These are phyloP conservation scores for Backusella mclennaniae DNA, from an alignment of 192 early-diverging fungal species.

Conservation along the genomic window DNA sequence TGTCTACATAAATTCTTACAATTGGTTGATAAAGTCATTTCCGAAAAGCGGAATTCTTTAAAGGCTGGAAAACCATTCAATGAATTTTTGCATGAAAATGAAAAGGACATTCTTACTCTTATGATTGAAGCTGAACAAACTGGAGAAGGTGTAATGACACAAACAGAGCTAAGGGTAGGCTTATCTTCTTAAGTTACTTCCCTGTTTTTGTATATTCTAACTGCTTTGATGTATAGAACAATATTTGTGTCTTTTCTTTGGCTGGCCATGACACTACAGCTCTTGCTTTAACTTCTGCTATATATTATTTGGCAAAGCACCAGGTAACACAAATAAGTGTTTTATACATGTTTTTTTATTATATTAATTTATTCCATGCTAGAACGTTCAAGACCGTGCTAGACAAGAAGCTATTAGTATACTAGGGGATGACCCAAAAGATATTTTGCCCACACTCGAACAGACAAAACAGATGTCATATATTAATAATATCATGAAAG, in stretches of 20 bases:
- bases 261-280: slow-evolving; percentile 62
- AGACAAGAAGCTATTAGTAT: slow-evolving; percentile 50
- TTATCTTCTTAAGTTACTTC: not conserved
- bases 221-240: not conserved
- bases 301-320: slow-evolving; percentile 51
- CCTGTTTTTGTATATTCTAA: not conserved
- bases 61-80: not conserved
- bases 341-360: too few relatives aligned
- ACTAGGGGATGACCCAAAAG: slow-evolving; percentile 48
- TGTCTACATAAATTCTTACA: not conserved
- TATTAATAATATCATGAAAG: slow-evolving; percentile 53
- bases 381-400: slow-evolving; percentile 52
- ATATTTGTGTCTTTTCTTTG: slow-evolving; percentile 48
- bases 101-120: slow-evolving; percentile 31
- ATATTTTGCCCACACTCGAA: slow-evolving; percentile 48
- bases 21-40: slow-evolving; percentile 6
- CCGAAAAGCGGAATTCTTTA: not conserved
- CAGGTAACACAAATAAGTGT: not conserved
- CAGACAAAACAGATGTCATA: slow-evolving; percentile 52
- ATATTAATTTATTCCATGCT: not conserved
- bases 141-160: not conserved
- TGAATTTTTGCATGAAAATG: slow-evolving; percentile 13
- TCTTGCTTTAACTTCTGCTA: slow-evolving; percentile 45
- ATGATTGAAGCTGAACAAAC: slow-evolving; percentile 25
- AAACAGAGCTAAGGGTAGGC: not conserved